Conservation (phyloP, 2,329 filamentous ascomycete species). For the Phialemonium atrogriseum region DNA sequence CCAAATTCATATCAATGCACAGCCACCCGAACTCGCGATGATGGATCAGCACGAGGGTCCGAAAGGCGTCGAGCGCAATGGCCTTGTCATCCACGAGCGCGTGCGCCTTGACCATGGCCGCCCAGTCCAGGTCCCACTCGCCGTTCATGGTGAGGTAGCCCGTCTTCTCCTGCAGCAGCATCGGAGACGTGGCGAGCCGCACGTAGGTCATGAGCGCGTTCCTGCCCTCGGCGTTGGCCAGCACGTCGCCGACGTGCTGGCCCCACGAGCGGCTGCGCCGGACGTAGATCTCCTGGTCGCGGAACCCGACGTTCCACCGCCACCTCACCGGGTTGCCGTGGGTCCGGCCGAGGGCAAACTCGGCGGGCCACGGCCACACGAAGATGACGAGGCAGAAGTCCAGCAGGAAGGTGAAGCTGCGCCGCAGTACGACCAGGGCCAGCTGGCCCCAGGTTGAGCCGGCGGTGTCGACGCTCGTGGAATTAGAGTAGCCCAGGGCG, state of each 20-base stretch:
- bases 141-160: conserved; percentile 80
- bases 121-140: conserved; percentile 84
- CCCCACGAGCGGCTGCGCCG: conserved; percentile 71
- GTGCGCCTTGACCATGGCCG: conserved; percentile 67
- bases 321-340: conserved; percentile 59
- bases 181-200: conserved; percentile 58
- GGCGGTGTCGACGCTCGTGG: conserved; percentile 54
- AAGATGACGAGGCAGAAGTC: conserved; percentile 65
- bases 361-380: conserved; percentile 64
- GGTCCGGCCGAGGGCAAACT: conserved; percentile 56
- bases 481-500: conserved; percentile 56
- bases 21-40: conserved; percentile 64
- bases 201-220: conserved; percentile 55
- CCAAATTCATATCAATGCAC: conserved; percentile 50
- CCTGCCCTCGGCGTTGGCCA: conserved; percentile 37
- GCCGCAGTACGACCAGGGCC: conserved; percentile 44
- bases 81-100: conserved; percentile 57
- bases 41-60: conserved; percentile 61
- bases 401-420: conserved; percentile 59
- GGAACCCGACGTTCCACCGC: conserved; percentile 69
- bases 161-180: conserved; percentile 66
- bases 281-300: conserved; percentile 72
- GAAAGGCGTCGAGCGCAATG: conserved; percentile 57
- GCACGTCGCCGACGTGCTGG: conserved; percentile 44
- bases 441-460: conserved; percentile 50